phyloP scores from a whole-genome alignment of 2,329 filamentous ascomycete species.

The Fusarium sp. region DNA sequence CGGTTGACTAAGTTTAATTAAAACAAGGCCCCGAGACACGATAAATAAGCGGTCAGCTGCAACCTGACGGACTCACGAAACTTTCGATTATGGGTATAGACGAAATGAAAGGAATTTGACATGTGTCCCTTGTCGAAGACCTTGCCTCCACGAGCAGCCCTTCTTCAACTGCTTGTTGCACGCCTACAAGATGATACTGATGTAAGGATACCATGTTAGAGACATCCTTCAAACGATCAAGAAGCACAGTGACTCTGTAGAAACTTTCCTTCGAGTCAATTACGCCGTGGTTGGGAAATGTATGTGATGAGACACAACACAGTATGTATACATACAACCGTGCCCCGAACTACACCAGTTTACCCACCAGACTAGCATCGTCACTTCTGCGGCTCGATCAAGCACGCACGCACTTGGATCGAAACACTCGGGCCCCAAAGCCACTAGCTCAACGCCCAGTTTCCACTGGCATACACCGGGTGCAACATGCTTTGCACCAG shows the following conservation, averaged over 20 bases:
- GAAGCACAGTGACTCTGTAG: too few relatives aligned
- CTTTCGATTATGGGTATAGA: not conserved
- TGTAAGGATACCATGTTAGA: not conserved
- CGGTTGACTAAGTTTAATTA: slow-evolving; percentile 5
- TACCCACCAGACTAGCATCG: slow-evolving; percentile 20
- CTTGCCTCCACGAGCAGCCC: not conserved
- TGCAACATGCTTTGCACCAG: slow-evolving; percentile 14
- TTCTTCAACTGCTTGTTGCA: not conserved
- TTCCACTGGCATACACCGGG: slow-evolving; percentile 13
- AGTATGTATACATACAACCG: not conserved
- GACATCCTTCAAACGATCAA: not conserved
- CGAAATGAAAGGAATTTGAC: not conserved
- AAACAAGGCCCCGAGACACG: slow-evolving; percentile 21
- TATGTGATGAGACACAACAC: not conserved
- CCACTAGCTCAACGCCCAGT: slow-evolving; percentile 36
- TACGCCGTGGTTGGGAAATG: not conserved
- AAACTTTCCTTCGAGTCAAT: not conserved
- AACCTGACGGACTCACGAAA: too few relatives aligned
- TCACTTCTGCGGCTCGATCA: slow-evolving; percentile 38
- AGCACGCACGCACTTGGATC: slow-evolving; percentile 22
- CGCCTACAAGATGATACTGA: not conserved
- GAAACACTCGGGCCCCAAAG: slow-evolving; percentile 5
- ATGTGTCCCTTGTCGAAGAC: not conserved
- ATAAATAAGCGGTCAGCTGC: slow-evolving; percentile 3
- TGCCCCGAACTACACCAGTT: slow-evolving; percentile 26